A percentile compares a stretch with the other conserved stretches of the same genome.
Conservation (phyloP, 352 stramenopile genomes). For the Phytophthora fragariae region DNA sequence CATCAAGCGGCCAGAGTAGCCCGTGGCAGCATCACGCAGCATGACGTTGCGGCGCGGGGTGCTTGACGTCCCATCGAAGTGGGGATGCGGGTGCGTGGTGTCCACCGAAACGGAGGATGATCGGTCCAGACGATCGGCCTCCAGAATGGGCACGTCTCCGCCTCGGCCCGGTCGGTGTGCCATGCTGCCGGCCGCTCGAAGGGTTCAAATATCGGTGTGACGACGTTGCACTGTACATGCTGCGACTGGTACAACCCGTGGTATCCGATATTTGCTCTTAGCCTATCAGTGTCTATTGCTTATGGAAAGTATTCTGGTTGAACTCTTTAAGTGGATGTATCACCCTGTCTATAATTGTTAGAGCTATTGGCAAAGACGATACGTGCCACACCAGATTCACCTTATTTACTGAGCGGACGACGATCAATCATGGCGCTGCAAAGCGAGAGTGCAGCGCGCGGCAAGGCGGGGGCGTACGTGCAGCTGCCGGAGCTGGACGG, state of each 20-base stretch:
- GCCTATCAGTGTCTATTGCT: background rate
- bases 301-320: background rate
- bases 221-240: slow-evolving; percentile 5
- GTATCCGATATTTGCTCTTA: background rate
- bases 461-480: slow-evolving; percentile 40
- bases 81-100: slow-evolving; percentile 1
- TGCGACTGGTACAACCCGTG: slow-evolving; percentile 1
- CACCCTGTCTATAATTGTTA: background rate
- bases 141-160: slow-evolving; percentile 43
- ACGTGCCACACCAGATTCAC: slow-evolving; percentile 16
- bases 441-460: slow-evolving; percentile 19
- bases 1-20: slow-evolving; percentile 36
- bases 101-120: slow-evolving; percentile 37
- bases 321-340: background rate
- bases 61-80: slow-evolving; percentile 24
- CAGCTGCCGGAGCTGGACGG: slow-evolving; percentile 83
- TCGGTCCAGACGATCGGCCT: slow-evolving; percentile 27
- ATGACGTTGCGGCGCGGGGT: slow-evolving; percentile 29
- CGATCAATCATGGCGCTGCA: slow-evolving; percentile 28
- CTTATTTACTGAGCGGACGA: slow-evolving; percentile 5
- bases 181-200: slow-evolving; percentile 16
- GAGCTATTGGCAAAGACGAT: background rate
- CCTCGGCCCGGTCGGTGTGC: slow-evolving; percentile 22
- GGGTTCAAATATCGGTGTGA: slow-evolving; percentile 17
- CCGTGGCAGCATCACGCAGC: slow-evolving; percentile 28